Evolutionary conservation across 345 rosid genomes (phyloP).

Genomic region (Hibiscus tridactylites): DNA sequence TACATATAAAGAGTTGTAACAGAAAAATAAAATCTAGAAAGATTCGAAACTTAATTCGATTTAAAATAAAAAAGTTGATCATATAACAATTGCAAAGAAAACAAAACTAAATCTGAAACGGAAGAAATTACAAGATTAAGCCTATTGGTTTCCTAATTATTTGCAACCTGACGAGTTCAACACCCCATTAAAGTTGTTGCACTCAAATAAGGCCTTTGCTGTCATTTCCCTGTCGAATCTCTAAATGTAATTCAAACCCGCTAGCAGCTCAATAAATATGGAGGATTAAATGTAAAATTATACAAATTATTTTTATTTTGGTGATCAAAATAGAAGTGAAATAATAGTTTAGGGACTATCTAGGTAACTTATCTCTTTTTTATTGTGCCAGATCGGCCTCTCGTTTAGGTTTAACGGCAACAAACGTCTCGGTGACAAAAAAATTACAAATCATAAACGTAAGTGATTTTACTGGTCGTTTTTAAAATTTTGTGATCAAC

Average conservation of each 20-base stretch:
- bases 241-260: constrained; percentile 93
- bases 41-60: constrained; percentile 25
- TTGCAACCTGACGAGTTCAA: constrained; percentile 28
- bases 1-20: constrained; percentile 6
- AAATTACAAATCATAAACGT: no score
- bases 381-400: no score
- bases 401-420: no score
- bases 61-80: background rate
- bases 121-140: background rate
- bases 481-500: no score
- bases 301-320: no score
- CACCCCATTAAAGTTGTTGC: constrained; percentile 33
- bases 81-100: constrained; percentile 6
- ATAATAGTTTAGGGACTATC: no score
- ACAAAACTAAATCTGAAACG: background rate
- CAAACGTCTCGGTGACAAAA: no score
- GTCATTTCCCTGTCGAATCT: constrained; percentile 95
- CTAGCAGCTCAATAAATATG: constrained; percentile 63
- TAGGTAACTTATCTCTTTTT: no score
- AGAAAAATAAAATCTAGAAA: constrained; percentile 18
- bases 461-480: no score
- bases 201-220: constrained; percentile 69
- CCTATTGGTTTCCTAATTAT: constrained; percentile 4
- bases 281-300: no score
- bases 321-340: no score